Evolutionary conservation across 495 filamentous ascomycete species (phyloP), one percentile per base, ranked within the genome.

Genomic region (Melanomma pulvis-pyrius): DNA sequence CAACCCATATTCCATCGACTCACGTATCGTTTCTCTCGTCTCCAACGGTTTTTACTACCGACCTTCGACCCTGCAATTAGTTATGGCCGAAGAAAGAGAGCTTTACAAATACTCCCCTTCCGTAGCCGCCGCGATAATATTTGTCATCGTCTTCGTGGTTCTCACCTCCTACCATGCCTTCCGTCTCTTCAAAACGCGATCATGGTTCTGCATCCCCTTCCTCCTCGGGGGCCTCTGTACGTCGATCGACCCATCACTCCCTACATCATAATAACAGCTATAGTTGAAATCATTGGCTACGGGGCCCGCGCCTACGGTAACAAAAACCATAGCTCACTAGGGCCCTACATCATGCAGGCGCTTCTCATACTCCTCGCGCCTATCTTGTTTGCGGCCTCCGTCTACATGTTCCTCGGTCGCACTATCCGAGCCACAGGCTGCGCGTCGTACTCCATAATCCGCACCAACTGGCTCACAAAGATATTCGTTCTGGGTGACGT

Each of bases 361-460:
- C 29, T 72, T 24, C 63, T 70, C 47, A 74, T 77, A 30, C 61
- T 78, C 25, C 72, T 78, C 29, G 72, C 70, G 0, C 75, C 74
- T 1, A 71, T 73, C 5, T 51, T 72, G 19, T 72, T 69, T 51
- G 66, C 74, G 62, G 76, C 75, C 21, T 71, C 76, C 12, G 68
- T 78, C 26, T 78, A 78, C 66, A 78, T 78, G 74, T 69, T 64
- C 29, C 73, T 75, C 26, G 71, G 74, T 7, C 70, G 74, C 3
- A 62, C 76, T 48, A 72, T 78, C 44, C 36, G 29, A 15, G 59
- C 46, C 29, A 61, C 65, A n/a, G 57, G 59, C 46, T 22, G 46
- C 41, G 66, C 62, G 15, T 19, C 69, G 0, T 29, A 68, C 26
- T 73, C 71, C 15, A 65, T 71, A 26, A 51, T 78, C 25, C 29